These are phyloP conservation scores for Globisporangium solare DNA, from an alignment of 352 stramenopile genomes.

Conservation along the genomic window DNA sequence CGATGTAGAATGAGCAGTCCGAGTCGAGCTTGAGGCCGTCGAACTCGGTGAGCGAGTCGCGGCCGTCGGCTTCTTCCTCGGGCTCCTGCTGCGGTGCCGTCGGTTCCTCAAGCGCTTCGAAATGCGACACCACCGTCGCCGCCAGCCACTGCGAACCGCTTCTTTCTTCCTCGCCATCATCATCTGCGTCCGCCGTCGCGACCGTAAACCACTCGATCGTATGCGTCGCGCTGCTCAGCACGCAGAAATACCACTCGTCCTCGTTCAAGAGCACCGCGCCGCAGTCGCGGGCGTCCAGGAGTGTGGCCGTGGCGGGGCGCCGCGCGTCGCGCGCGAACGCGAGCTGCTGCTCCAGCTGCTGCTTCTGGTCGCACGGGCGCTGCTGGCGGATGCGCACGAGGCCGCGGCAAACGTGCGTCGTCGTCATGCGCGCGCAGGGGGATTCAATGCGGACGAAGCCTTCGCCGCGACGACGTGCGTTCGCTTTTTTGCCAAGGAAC, in stretches of 20 bases:
- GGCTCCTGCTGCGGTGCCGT: conserved; percentile 13
- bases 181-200: conserved; percentile 22
- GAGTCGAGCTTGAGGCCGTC: conserved; percentile 23
- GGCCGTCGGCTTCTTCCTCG: background rate
- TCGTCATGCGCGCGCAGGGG: background rate
- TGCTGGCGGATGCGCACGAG: conserved; percentile 42
- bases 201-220: conserved; percentile 40
- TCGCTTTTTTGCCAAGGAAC: no score
- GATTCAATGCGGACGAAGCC: no score
- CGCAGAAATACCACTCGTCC: conserved; percentile 50
- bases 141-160: conserved; percentile 13
- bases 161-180: background rate
- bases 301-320: background rate
- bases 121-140: conserved; percentile 29
- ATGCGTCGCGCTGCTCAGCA: conserved; percentile 9
- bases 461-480: no score
- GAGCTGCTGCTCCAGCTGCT: conserved; percentile 1
- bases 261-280: conserved; percentile 22
- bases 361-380: conserved; percentile 19
- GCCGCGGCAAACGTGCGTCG: conserved; percentile 20
- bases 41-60: conserved; percentile 13
- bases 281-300: conserved; percentile 14
- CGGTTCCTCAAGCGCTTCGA: conserved; percentile 35
- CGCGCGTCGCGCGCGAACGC: background rate
- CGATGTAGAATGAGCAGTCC: conserved; percentile 40